Evolutionary conservation across 768 basidiomycete species (phyloP), one percentile per base, ranked within the genome.

Genomic region (Suillus bovinus): DNA sequence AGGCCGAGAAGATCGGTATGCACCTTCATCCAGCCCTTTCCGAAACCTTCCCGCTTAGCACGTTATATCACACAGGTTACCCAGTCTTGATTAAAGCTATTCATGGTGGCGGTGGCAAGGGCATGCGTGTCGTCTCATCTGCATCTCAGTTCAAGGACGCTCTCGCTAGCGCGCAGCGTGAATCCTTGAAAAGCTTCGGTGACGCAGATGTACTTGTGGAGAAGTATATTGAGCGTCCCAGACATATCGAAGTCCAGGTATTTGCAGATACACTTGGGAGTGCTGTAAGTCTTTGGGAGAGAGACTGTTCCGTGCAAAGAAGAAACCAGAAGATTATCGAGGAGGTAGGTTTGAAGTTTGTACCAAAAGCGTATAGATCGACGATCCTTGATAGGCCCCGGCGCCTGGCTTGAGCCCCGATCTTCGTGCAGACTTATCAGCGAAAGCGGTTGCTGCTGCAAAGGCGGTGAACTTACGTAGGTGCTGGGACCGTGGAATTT

Each of bases 1-100:
- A 90, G 70, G 89, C 94, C 0, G 77, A 85, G 69, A 77, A 84
- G 62, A 93, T 95, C 34, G 93, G 90, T 85, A 63, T 59, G 62
- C 59, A 17, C 27, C n/a, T 22, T 47, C 17, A 14, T 39, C 11
- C 11, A 52, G 31, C 50, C 10, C 10, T 52, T 5, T 6, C 31
- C 22, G 27, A 29, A 17, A 27, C 17, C 4, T 39, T 22, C 10
- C 9, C 24, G 0, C 17, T 39, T 1, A 56, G 38, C 6, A 3
- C 17, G 24, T 10, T 20, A 38, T 17, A n/a, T 44, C 53, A 39
- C 36, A 27, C 47, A 89, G 90, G 91, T 13, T 96, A 92, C 70
- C 95, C 95, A 31, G 91, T 96, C 2, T 79, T 98, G 33, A 97
- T 98, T 76, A 98, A 98, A 71, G 96, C 95, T n/a, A 89, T 95